phyloP scores from a whole-genome alignment of 176 grass and related monocot species.

The Alloteropsis semialata region DNA sequence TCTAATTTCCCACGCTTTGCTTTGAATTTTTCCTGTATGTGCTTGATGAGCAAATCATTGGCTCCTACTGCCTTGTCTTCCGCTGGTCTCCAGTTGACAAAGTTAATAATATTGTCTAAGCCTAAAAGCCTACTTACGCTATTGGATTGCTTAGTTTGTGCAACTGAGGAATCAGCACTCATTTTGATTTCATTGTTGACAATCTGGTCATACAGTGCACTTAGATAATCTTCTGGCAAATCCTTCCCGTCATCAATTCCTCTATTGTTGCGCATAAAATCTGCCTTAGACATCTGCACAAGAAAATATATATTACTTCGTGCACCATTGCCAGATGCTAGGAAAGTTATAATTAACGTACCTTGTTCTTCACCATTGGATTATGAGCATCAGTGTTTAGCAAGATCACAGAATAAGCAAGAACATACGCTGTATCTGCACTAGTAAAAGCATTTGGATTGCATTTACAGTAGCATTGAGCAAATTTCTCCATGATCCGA shows the following conservation, averaged over 20 bases:
- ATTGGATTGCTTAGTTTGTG: constrained; percentile 72
- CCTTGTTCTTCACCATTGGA: constrained; percentile 95
- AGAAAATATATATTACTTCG: constrained; percentile 24
- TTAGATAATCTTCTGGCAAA: constrained; percentile 86
- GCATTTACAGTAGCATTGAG: constrained; percentile 94
- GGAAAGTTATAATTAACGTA: constrained; percentile 17
- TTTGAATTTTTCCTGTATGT: constrained; percentile 97
- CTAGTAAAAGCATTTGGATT: constrained; percentile 81
- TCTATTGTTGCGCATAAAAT: constrained; percentile 92
- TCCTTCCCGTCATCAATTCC: constrained; percentile 98
- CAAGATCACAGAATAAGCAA: constrained; percentile 98
- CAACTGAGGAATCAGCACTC: constrained; percentile 63
- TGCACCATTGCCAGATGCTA: constrained; percentile 6
- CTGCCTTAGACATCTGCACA: constrained; percentile 93
- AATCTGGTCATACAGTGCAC: constrained; percentile 83
- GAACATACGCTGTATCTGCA: constrained; percentile 98
- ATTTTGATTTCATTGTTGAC: constrained; percentile 99
- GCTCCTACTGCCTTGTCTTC: constrained; percentile 92
- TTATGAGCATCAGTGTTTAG: constrained; percentile 98
- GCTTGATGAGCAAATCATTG: constrained; percentile 91
- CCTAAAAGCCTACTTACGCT: constrained; percentile 84
- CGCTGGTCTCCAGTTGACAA: constrained; percentile 79
- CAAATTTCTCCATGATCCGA: constrained; percentile 98
- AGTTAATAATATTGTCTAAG: constrained; percentile 87
- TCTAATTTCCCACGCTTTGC: constrained; percentile 88